Conservation (phyloP, 192 early-diverging fungal genomes). For the Coemansia sp. region DNA sequence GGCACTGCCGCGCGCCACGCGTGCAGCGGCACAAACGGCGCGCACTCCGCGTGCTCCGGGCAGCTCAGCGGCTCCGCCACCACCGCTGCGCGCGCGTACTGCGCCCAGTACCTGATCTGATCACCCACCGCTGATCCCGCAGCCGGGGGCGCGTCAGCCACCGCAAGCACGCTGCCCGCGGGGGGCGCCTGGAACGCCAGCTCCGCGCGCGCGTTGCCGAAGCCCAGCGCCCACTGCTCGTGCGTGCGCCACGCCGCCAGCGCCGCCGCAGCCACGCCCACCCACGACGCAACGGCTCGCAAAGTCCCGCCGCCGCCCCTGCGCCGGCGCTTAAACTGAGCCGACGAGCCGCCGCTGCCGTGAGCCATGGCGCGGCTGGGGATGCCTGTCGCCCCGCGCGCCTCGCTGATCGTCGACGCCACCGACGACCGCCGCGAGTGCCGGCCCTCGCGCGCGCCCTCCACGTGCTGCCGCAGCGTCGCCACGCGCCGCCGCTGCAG, state of each 20-base stretch:
- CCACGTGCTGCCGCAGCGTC: slow-evolving; percentile 41
- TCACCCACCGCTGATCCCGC: neutral
- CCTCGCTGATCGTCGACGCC: slow-evolving; percentile 41
- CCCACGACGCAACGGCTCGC: neutral
- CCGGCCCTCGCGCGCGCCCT: slow-evolving; percentile 6
- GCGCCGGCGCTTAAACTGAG: slow-evolving; percentile 1
- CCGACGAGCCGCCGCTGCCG: neutral
- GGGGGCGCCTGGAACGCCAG: slow-evolving; percentile 22
- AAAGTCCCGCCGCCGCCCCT: neutral
- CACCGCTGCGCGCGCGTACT: slow-evolving; percentile 18
- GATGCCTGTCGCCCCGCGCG: slow-evolving; percentile 24
- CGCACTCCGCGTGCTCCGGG: slow-evolving; percentile 48
- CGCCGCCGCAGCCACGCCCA: slow-evolving; percentile 8
- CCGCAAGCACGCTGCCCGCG: slow-evolving; percentile 13
- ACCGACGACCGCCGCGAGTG: slow-evolving; percentile 48
- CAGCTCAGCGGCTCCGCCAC: slow-evolving; percentile 34
- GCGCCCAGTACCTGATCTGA: slow-evolving; percentile 15
- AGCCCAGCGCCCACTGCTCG: slow-evolving; percentile 38
- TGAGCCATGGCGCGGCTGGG: slow-evolving; percentile 6
- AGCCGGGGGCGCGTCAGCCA: slow-evolving; percentile 12
- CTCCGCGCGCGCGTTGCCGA: slow-evolving; percentile 40
- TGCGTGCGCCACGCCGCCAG: slow-evolving; percentile 34
- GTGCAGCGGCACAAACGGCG: slow-evolving; percentile 24
- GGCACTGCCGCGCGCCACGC: slow-evolving; percentile 8
- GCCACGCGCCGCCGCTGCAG: slow-evolving; percentile 52